Evolutionary conservation across 83 land plant genomes (phyloP).

Genomic region (Diphasiastrum complanatum): DNA sequence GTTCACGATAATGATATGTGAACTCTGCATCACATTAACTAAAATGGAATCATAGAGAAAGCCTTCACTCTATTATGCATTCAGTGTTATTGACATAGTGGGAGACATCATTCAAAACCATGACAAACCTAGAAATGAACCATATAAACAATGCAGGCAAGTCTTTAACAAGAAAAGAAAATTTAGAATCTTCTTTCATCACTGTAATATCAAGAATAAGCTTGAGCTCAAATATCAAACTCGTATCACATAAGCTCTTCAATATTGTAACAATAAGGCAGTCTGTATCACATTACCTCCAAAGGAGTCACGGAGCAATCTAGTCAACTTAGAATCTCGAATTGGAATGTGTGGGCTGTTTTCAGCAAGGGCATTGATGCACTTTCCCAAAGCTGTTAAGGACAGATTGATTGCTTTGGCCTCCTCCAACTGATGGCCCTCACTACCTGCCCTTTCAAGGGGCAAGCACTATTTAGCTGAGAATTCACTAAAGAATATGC

Average conservation of each 20-base stretch:
- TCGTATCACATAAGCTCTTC: background rate
- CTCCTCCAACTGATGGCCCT: conserved; percentile 84
- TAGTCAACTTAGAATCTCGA: conserved; percentile 81
- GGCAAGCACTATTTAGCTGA: background rate
- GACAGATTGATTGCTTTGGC: conserved; percentile 85
- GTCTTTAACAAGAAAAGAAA: too few species aligned
- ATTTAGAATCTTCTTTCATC: too few species aligned
- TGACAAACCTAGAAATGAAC: too few species aligned
- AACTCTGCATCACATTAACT: too few species aligned
- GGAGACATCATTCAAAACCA: too few species aligned
- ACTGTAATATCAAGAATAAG: too few species aligned
- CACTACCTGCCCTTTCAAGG: conserved; percentile 50
- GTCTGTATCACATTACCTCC: conserved; percentile 45
- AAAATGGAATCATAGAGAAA: too few species aligned
- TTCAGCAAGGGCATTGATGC: conserved; percentile 85
- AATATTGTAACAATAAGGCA: background rate
- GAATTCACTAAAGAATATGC: background rate
- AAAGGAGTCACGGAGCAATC: conserved; percentile 88
- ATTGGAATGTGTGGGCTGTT: conserved; percentile 77
- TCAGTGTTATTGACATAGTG: too few species aligned
- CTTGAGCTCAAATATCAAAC: too few species aligned
- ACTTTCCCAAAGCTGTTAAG: conserved; percentile 75
- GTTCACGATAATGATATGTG: too few species aligned
- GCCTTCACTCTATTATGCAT: too few species aligned
- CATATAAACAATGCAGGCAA: too few species aligned